These are phyloP conservation scores for Physaria fendleri DNA, from an alignment of 345 rosid species.

Conservation along the genomic window DNA sequence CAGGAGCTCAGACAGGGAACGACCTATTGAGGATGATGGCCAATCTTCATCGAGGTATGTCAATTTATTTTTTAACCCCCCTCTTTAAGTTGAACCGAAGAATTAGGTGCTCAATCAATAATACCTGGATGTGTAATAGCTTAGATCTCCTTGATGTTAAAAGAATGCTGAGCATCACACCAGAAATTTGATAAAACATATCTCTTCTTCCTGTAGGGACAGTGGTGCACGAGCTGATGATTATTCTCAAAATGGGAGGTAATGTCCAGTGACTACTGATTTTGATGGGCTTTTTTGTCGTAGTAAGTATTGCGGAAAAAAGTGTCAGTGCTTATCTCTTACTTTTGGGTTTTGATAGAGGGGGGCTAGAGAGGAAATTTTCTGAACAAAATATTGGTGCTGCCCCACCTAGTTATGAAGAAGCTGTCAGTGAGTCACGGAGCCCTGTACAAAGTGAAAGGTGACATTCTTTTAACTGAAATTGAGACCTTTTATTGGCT, in stretches of 20 bases:
- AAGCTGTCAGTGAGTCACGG: conserved; percentile 43
- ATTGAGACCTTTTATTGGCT: not conserved
- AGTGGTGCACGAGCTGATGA: conserved; percentile 60
- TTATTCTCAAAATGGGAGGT: conserved; percentile 58
- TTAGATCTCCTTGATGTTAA: not conserved
- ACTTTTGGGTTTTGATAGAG: conserved; percentile 21
- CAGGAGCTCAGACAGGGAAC: conserved; percentile 55
- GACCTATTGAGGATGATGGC: conserved; percentile 50
- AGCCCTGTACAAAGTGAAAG: conserved; percentile 70
- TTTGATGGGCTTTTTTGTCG: not conserved
- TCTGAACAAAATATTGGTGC: conserved; percentile 61
- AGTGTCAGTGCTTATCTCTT: not conserved
- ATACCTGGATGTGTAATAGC: not conserved
- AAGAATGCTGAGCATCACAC: not conserved
- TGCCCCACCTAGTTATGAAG: conserved; percentile 30
- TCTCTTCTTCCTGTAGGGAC: conserved; percentile 35
- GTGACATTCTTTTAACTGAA: conserved; percentile 32
- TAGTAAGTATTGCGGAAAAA: not conserved
- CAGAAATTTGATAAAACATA: conserved; percentile 1
- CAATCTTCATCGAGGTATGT: conserved; percentile 54
- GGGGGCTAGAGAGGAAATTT: conserved; percentile 51
- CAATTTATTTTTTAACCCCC: not conserved
- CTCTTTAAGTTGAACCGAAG: not conserved
- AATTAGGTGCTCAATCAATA: not conserved
- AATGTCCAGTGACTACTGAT: conserved; percentile 11